Evolutionary conservation across 345 rosid genomes (phyloP).

Genomic region (Acer negundo): DNA sequence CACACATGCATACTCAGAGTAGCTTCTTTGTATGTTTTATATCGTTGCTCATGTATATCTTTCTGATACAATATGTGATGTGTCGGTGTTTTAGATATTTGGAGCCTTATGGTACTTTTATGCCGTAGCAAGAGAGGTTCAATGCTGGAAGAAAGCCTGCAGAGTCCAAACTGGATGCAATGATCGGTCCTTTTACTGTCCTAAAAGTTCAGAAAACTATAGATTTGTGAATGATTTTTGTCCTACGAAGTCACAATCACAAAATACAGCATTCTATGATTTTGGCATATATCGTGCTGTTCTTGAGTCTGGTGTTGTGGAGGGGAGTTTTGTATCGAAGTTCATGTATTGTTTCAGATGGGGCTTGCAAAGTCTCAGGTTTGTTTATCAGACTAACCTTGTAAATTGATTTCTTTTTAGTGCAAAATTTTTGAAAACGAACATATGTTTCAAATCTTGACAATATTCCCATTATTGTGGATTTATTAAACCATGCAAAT

Average conservation of each 20-base stretch:
- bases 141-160: conserved; percentile 14
- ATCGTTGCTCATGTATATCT: background rate
- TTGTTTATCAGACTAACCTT: too few species aligned
- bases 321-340: background rate
- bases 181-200: background rate
- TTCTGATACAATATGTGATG: too few species aligned
- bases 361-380: conserved; percentile 8
- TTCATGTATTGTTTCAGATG: background rate
- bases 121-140: background rate
- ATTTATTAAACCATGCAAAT: too few species aligned
- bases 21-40: too few species aligned
- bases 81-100: background rate
- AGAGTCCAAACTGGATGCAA: background rate
- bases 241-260: background rate
- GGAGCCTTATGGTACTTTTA: conserved; percentile 18
- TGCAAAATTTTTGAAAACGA: too few species aligned
- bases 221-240: background rate
- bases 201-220: background rate
- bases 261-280: background rate
- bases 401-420: too few species aligned
- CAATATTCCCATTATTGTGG: too few species aligned
- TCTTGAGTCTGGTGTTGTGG: background rate
- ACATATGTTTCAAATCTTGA: too few species aligned
- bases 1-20: too few species aligned
- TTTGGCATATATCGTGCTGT: background rate